Evolutionary conservation across 176 grass and related monocot genomes (phyloP).

Genomic region (Rhynchospora pubera): DNA sequence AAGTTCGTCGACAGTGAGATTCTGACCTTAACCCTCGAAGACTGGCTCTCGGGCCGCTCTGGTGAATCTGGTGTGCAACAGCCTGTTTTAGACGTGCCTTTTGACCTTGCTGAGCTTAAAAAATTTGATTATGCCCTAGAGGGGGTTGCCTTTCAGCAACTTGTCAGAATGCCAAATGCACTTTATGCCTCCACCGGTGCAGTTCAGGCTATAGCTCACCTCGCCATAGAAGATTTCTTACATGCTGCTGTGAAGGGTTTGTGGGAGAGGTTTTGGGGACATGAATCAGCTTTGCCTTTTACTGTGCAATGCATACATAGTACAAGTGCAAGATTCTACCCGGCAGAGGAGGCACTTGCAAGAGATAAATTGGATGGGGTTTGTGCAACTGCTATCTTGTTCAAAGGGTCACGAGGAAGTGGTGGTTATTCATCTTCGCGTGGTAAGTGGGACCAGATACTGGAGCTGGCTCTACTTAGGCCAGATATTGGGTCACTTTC

Average conservation of each 20-base stretch:
- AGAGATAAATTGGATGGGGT: conserved; percentile 76
- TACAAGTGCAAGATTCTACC: conserved; percentile 83
- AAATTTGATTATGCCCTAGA: conserved; percentile 89
- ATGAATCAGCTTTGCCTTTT: conserved; percentile 68
- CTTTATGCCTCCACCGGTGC: conserved; percentile 62
- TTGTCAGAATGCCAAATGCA: conserved; percentile 85
- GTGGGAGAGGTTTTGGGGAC: conserved; percentile 89
- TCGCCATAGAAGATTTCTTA: conserved; percentile 92
- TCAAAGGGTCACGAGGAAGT: conserved; percentile 41
- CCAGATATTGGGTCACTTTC: conserved; percentile 66
- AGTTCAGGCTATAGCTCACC: conserved; percentile 76
- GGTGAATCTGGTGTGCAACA: conserved; percentile 44
- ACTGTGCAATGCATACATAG: conserved; percentile 93
- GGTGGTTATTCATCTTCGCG: conserved; percentile 26
- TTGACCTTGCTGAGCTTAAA: conserved; percentile 63
- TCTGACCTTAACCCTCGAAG: conserved; percentile 63
- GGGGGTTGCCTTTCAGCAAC: conserved; percentile 79
- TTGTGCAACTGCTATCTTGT: conserved; percentile 71
- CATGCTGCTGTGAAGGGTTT: conserved; percentile 74
- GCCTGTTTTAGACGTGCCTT: conserved; percentile 59
- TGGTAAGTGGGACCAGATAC: conserved; percentile 94
- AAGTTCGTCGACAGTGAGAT: conserved; percentile 91
- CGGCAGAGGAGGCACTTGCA: conserved; percentile 81
- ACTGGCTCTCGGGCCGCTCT: conserved; percentile 61
- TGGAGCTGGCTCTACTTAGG: conserved; percentile 65